A percentile compares a stretch with the other conserved stretches of the same genome.
Evolutionary conservation across 2,329 filamentous ascomycete species (phyloP).

Genomic region (Fusarium sp.): DNA sequence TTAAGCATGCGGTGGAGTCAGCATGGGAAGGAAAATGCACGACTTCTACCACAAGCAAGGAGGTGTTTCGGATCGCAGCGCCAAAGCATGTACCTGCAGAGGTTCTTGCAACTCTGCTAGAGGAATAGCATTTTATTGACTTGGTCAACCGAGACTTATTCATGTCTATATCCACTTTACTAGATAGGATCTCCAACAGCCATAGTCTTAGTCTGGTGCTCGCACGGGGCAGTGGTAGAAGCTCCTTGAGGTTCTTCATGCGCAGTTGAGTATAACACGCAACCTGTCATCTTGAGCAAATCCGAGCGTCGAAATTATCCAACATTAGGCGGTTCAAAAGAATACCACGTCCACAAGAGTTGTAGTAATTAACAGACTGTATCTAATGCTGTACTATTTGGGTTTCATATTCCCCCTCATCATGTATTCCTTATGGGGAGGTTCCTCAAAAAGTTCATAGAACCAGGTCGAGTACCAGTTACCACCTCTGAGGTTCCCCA

Average conservation of each 20-base stretch:
- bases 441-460: neutral
- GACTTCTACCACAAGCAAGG: neutral
- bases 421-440: neutral
- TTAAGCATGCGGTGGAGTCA: rapidly evolving
- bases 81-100: neutral
- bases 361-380: rapidly evolving
- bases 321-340: no score
- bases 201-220: no score
- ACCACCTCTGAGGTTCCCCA: neutral
- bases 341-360: rapidly evolving
- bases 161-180: no score
- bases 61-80: neutral
- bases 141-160: no score
- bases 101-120: neutral
- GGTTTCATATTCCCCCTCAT: neutral
- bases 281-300: no score
- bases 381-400: rapidly evolving
- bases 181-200: no score
- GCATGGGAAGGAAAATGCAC: neutral
- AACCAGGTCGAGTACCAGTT: neutral
- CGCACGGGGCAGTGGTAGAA: no score
- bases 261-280: no score
- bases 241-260: rapidly evolving
- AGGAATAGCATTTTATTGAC: no score
- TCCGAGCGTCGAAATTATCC: no score